Evolutionary conservation across 2,329 filamentous ascomycete genomes (phyloP).

Genomic region (Aspergillus spinulosporus): DNA sequence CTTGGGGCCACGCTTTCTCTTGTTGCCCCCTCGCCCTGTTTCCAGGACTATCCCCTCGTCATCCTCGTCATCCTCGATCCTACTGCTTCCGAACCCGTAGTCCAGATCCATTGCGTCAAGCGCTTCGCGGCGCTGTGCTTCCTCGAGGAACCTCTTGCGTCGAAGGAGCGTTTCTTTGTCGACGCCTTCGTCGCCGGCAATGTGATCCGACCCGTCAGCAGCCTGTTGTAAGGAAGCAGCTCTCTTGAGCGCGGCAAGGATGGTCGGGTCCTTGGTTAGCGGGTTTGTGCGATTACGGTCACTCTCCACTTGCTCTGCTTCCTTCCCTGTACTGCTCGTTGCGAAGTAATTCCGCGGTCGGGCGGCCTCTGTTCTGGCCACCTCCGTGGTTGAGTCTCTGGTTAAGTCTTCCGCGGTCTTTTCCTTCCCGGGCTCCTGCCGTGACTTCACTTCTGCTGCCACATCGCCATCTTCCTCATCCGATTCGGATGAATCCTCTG

Average conservation of each 20-base stretch:
- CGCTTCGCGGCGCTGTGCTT: constrained; percentile 58
- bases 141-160: constrained; percentile 71
- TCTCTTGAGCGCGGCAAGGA: constrained; percentile 82
- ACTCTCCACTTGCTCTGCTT: constrained; percentile 54
- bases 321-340: constrained; percentile 29
- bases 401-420: constrained; percentile 20
- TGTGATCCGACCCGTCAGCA: constrained; percentile 36
- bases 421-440: constrained; percentile 12
- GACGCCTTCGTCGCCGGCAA: constrained; percentile 40
- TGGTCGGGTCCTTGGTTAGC: constrained; percentile 69
- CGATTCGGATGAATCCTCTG: constrained; percentile 48
- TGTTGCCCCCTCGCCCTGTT: constrained; percentile 32
- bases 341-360: constrained; percentile 52
- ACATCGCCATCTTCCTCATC: constrained; percentile 31
- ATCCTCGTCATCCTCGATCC: constrained; percentile 76
- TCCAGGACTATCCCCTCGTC: constrained; percentile 63
- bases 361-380: not conserved
- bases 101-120: constrained; percentile 90
- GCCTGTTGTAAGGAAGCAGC: constrained; percentile 63
- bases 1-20: constrained; percentile 57
- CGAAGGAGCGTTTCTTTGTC: constrained; percentile 67
- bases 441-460: constrained; percentile 1
- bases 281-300: constrained; percentile 39
- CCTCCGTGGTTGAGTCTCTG: not conserved
- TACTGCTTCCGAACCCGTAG: constrained; percentile 86